These are phyloP conservation scores for Oehlia diaphana DNA, from an alignment of 192 early-diverging fungal genomes.

Conservation along the genomic window DNA sequence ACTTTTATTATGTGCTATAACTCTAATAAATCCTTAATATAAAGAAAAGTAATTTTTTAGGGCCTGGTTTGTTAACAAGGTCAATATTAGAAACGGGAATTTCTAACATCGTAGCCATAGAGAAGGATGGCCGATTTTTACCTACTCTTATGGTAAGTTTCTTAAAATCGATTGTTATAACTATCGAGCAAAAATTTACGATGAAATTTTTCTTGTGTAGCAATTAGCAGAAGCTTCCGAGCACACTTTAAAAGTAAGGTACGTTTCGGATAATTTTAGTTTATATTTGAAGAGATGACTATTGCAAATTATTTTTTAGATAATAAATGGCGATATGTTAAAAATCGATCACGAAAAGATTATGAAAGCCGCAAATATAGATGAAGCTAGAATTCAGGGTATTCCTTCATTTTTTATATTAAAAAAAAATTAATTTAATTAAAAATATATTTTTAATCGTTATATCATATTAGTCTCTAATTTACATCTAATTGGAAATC, in stretches of 20 bases:
- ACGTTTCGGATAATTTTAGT: neutral
- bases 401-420: neutral
- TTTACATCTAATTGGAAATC: constrained; percentile 73
- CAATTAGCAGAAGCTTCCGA: constrained; percentile 72
- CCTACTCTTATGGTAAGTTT: constrained; percentile 58
- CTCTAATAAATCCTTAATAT: neutral
- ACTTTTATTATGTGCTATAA: neutral
- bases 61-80: constrained; percentile 74
- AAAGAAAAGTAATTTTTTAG: constrained; percentile 26
- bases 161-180: neutral
- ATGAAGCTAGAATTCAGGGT: constrained; percentile 7
- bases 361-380: constrained; percentile 35
- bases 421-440: neutral
- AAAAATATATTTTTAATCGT: neutral
- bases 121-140: constrained; percentile 73
- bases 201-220: constrained; percentile 27
- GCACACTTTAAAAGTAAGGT: constrained; percentile 45
- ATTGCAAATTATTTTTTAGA: constrained; percentile 18
- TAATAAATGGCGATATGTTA: constrained; percentile 69
- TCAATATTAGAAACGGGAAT: constrained; percentile 73
- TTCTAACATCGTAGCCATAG: constrained; percentile 63
- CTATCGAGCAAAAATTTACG: neutral
- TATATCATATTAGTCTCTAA: neutral
- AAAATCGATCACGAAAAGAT: constrained; percentile 55
- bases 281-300: neutral